Evolutionary conservation across 2,329 filamentous ascomycete genomes (phyloP).

Genomic region (Alternaria ventricosa): DNA sequence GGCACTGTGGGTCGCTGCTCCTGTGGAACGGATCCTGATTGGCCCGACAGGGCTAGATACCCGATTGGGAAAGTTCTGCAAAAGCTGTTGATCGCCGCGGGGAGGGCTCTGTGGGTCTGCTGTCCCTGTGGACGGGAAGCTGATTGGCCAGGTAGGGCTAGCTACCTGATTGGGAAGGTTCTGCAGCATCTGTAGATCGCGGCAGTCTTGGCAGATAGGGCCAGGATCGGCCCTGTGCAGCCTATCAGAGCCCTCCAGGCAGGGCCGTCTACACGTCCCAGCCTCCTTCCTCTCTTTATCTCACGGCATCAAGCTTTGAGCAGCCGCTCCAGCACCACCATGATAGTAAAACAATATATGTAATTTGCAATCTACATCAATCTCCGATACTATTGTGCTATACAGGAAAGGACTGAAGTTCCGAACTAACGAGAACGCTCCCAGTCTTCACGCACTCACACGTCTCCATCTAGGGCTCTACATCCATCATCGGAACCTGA

Average conservation of each 20-base stretch:
- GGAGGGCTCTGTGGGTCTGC: not conserved
- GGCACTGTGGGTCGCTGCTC: not conserved
- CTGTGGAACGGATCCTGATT: not conserved
- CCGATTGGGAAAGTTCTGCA: not conserved
- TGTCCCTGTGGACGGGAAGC: not conserved
- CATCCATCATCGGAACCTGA: not conserved
- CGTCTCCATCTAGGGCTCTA: not conserved
- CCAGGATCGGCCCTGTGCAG: not conserved
- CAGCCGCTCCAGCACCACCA: not conserved
- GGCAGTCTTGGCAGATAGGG: not conserved
- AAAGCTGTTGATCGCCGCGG: not conserved
- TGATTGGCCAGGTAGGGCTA: not conserved
- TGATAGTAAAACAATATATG: not conserved
- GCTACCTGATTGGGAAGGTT: not conserved
- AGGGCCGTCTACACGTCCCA: not conserved
- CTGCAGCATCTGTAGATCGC: not conserved
- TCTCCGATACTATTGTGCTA: not conserved
- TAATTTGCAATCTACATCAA: not conserved
- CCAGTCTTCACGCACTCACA: no score
- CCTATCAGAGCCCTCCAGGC: not conserved
- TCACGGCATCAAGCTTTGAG: not conserved
- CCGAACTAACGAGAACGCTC: not conserved
- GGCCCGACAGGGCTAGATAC: not conserved
- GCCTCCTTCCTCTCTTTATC: not conserved
- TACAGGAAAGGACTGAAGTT: not conserved